Evolutionary conservation across 2,329 filamentous ascomycete genomes (phyloP), one percentile per base, ranked within the genome.

Genomic region (Davidsoniella eucalypti): DNA sequence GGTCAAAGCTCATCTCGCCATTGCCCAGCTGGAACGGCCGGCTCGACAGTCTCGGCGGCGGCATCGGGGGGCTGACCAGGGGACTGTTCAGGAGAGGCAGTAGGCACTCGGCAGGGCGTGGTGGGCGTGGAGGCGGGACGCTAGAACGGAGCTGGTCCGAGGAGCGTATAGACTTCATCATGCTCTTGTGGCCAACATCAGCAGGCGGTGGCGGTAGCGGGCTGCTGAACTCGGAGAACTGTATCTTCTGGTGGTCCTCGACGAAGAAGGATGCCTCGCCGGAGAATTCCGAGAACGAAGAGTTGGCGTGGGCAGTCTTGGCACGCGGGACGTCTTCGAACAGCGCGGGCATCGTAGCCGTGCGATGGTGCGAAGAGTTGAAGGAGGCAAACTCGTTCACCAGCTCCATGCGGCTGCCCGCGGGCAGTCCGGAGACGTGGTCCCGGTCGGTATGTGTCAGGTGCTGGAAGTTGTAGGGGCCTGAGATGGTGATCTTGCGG

Each of bases 381-480:
- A 50, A 44, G 18, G 51, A 50, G 4, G 43, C 48, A 44, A 69
- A 66, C 52, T 72, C 70, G 9, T 66, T 65, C 12, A 65, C 64
- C 45, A 69, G 57, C 25, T 70, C 65, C 44, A 62, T 60, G 14
- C 65, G 66, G 55, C 64, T 69, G 2, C 62, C 57, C 25, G 64
- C 61, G 40, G 67, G 63, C 5, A 69, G 54, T 50, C 64, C 64
- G 3, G 68, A 61, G 2, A 71, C 52, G 46, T 70, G 65, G 26
- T 77, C 70, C 44, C 69, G 70, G 10, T 69, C 65, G 10, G 72
- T 76, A 58, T 80, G 76, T 3, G 73, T 70, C 33, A 82, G 67
- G 60, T 82, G 78, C 58, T 80, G 76, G 54, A 82, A 82, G 64
- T 81, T 80, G 62, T 78, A 81, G 2, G 78, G 78, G 1, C 67